Conservation (phyloP, 1,284 basidiomycete genomes). For the Gomphus sp. region DNA sequence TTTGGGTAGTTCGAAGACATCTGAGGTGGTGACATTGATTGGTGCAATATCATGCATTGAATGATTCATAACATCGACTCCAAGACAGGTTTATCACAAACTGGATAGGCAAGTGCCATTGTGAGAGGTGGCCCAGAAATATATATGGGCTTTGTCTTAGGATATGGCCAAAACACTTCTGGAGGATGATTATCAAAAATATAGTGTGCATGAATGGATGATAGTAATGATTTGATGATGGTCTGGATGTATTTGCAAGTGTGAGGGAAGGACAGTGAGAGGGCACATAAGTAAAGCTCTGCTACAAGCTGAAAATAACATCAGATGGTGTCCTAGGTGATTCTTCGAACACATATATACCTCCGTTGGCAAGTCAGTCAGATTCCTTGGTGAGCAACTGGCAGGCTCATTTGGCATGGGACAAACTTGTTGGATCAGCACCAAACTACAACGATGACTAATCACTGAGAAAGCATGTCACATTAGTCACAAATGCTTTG, state of each 20-base stretch:
- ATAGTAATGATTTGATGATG: constrained; percentile 43
- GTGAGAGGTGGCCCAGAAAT: constrained; percentile 26
- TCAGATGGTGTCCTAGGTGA: background rate
- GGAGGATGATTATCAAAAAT: constrained; percentile 30
- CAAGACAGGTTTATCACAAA: constrained; percentile 51
- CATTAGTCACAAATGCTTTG: too few relatives aligned
- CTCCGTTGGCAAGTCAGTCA: constrained; percentile 33
- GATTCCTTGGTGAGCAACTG: background rate
- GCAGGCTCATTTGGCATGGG: background rate
- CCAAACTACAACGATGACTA: too few relatives aligned
- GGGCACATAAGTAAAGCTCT: constrained; percentile 59
- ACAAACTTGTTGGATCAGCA: too few relatives aligned
- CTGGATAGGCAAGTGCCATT: constrained; percentile 50
- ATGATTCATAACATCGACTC: constrained; percentile 33
- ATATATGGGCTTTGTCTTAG: constrained; percentile 14
- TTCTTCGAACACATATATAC: constrained; percentile 20
- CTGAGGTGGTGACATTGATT: background rate
- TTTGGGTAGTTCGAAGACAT: constrained; percentile 40
- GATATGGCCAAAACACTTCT: background rate
- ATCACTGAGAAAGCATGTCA: too few relatives aligned
- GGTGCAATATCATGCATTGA: constrained; percentile 1
- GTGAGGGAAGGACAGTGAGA: constrained; percentile 50
- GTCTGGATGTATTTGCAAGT: constrained; percentile 40
- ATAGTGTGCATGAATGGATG: constrained; percentile 51
- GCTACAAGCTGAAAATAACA: constrained; percentile 54